phyloP scores from a whole-genome alignment of 371 early-diverging fungal genomes.

The Mucor saturninus region DNA sequence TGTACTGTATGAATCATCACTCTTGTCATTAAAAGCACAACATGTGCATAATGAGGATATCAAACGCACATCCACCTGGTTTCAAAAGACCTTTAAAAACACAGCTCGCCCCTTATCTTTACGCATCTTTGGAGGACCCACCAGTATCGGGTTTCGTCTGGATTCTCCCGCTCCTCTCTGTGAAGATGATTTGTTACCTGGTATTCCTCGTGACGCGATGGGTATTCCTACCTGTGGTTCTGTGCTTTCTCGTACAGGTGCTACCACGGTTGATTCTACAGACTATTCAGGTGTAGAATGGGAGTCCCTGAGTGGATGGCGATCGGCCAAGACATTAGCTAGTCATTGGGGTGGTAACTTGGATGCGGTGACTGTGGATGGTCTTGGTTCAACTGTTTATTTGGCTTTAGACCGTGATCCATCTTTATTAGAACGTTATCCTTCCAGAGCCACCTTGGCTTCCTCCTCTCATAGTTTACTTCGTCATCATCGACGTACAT shows the following conservation, averaged over 20 bases:
- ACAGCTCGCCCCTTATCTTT: slow-evolving; percentile 41
- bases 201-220: slow-evolving; percentile 43
- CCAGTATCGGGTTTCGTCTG: slow-evolving; percentile 43
- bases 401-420: slow-evolving; percentile 70
- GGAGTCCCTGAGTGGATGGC: slow-evolving; percentile 37
- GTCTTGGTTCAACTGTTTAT: slow-evolving; percentile 76
- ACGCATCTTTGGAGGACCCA: slow-evolving; percentile 45
- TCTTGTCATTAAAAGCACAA: slow-evolving; percentile 59
- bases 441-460: slow-evolving; percentile 28
- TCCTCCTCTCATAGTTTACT: slow-evolving; percentile 37
- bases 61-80: slow-evolving; percentile 43
- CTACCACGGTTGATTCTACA: slow-evolving; percentile 33
- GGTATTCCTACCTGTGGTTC: slow-evolving; percentile 49
- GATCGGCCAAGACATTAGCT: slow-evolving; percentile 49
- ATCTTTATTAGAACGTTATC: slow-evolving; percentile 57
- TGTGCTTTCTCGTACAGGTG: slow-evolving; percentile 56
- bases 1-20: slow-evolving; percentile 68
- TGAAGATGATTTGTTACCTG: slow-evolving; percentile 32
- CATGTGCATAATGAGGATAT: slow-evolving; percentile 60
- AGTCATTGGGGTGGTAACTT: slow-evolving; percentile 80
- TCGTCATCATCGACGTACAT: slow-evolving; percentile 40
- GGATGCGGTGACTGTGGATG: slow-evolving; percentile 71
- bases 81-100: slow-evolving; percentile 12
- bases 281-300: slow-evolving; percentile 28
- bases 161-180: slow-evolving; percentile 31